Base-by-base conservation (phyloP, 108 stramenopile genomes). In the Pseudonitzschia pungens region DNA sequence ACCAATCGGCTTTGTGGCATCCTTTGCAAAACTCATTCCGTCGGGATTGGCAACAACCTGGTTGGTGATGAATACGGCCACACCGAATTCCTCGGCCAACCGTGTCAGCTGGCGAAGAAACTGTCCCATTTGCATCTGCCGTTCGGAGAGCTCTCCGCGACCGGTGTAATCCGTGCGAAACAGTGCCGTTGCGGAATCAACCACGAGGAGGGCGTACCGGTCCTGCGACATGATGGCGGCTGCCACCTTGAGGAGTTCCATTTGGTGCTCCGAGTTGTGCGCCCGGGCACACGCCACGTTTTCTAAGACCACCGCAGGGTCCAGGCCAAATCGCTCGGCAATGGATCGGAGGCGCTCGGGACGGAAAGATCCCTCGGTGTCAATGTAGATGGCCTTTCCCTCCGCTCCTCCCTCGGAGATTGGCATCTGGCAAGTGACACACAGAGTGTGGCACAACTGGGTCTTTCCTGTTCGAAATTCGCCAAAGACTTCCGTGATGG, bases 131-230 rank as follows among this genome's bases (percentile, higher is more conserved):
- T 97, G 96, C 90, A 91, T 91, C 81, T 99, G 98, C 51, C 98
- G 87, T 79, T 97, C 98, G 27, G 93, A 93, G 40, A 98, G 84
- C 78, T 98, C 99, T 9, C 99, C 99, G 65, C 99, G 95, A 12
- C 99, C 99, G n/a, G 83, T 89, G 81, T 98, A 99, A 85, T 99
- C 99, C 14, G 99, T 99, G 26, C 99, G 96, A 84, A 90, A 99
- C 36, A 99, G 76, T 6, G 98, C 98, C n/a, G 99, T 99, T 1
- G 99, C 99, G 48, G 88, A 90, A 74, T 99, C 99, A 11, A 99
- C 98, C 4, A 99, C 96, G 16, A 99, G 77, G 16, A 99, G 86
- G 4, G 98, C 97, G 75, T 97, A 99, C 45, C 99, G 88, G 59
- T 79, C 78, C 78, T 99, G 97, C 12, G 92, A 78, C 98, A 99